Percentiles rank a stretch among this genome's conserved stretches.
phyloP scores from a whole-genome alignment of 768 basidiomycete genomes.

The Calocera viscosa region DNA sequence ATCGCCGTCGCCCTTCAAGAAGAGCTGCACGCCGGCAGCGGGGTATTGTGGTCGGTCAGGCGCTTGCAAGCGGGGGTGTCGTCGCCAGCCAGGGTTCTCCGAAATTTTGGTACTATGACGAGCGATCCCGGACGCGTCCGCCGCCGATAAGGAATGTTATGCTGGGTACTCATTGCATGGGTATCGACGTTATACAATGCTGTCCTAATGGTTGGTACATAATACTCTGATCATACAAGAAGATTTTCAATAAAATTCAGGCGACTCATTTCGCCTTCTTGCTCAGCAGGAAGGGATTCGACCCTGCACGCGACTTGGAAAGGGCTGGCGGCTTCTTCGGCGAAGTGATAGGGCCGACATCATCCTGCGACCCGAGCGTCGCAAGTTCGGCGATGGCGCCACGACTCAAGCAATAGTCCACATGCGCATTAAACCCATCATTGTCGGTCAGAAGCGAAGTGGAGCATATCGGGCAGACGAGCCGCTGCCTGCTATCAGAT shows the following conservation, averaged over 20 bases:
- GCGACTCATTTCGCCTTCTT: neutral
- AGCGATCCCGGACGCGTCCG: neutral
- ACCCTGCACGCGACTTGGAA: neutral
- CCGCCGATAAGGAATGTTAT: neutral
- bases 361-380: slow-evolving; percentile 11
- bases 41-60: neutral
- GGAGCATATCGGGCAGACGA: slow-evolving; percentile 61
- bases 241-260: no score
- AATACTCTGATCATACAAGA: no score
- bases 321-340: neutral
- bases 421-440: slow-evolving; percentile 66
- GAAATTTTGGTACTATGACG: neutral
- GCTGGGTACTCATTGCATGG: neutral
- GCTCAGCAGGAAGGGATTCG: neutral
- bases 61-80: neutral
- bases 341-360: neutral
- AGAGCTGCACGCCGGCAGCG: neutral
- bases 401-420: slow-evolving; percentile 79
- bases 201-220: no score
- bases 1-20: neutral
- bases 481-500: slow-evolving; percentile 20
- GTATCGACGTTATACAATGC: slow-evolving; percentile 5
- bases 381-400: slow-evolving; percentile 65
- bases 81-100: neutral
- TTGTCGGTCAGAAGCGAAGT: slow-evolving; percentile 57